Conservation (phyloP, 2,329 filamentous ascomycete genomes). For the Neospermospora avenae region DNA sequence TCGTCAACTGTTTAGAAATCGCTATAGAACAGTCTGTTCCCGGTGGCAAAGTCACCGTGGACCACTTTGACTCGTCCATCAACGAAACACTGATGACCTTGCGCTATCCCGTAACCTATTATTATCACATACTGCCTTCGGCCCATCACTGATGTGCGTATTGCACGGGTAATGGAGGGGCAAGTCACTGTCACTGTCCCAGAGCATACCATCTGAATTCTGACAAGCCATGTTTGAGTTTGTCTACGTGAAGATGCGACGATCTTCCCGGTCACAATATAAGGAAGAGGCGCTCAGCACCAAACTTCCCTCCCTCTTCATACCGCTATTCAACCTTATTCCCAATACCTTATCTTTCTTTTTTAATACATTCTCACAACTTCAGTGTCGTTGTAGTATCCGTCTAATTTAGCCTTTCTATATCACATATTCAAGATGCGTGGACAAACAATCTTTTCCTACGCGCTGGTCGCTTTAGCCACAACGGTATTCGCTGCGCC, state of each 20-base stretch:
- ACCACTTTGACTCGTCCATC: not conserved
- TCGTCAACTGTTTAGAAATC: not conserved
- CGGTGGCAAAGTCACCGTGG: not conserved
- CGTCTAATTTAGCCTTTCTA: not conserved
- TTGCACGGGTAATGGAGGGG: too few species aligned
- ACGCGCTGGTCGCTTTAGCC: conserved; percentile 23
- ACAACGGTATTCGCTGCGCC: conserved; percentile 14
- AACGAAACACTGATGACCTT: not conserved
- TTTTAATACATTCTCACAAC: conserved; percentile 1
- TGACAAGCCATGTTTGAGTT: not conserved
- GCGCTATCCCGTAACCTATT: not conserved
- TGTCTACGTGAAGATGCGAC: not conserved
- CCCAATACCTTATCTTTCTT: not conserved
- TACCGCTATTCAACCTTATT: not conserved
- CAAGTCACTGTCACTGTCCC: conserved; percentile 1
- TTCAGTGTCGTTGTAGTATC: conserved; percentile 7
- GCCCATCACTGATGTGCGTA: not conserved
- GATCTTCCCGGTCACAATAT: not conserved
- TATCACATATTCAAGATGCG: conserved; percentile 18
- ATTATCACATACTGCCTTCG: not conserved
- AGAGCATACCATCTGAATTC: not conserved
- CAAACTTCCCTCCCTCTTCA: not conserved
- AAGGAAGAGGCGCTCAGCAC: not conserved
- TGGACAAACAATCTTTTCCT: conserved; percentile 19
- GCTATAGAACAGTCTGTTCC: not conserved